Conservation (phyloP, 176 grass and related monocot species). For the Oryza meridionalis region DNA sequence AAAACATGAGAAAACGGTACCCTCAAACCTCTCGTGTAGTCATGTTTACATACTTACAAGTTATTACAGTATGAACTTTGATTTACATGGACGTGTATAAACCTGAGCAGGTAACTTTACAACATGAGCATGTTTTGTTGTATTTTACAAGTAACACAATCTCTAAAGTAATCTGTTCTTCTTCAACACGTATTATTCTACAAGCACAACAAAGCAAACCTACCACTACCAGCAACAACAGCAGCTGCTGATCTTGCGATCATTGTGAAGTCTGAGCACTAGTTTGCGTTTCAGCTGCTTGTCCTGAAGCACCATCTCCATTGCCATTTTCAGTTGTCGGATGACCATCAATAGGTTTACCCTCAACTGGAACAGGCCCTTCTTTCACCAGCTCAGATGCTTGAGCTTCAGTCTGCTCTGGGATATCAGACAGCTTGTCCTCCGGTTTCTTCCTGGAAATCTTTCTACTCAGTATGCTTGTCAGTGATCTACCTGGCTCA, state of each 20-base stretch:
- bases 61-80: neutral
- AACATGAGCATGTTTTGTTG: constrained; percentile 25
- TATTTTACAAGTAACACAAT: constrained; percentile 31
- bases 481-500: constrained; percentile 58
- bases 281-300: constrained; percentile 18
- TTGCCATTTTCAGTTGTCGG: constrained; percentile 27
- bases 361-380: constrained; percentile 43
- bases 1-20: neutral
- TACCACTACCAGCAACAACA: neutral
- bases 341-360: constrained; percentile 37
- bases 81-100: constrained; percentile 2
- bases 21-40: neutral
- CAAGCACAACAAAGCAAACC: neutral
- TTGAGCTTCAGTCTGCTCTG: constrained; percentile 33
- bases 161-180: neutral
- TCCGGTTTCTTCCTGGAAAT: constrained; percentile 55
- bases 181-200: constrained; percentile 16
- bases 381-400: constrained; percentile 17
- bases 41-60: neutral
- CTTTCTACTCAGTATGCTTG: constrained; percentile 61
- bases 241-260: constrained; percentile 2
- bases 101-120: constrained; percentile 30
- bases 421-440: constrained; percentile 42
- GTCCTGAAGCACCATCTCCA: constrained; percentile 9
- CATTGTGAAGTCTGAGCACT: constrained; percentile 13